A percentile compares a stretch with the other conserved stretches of the same genome.
These are phyloP conservation scores for Phytophthora pluvialis DNA, from an alignment of 352 stramenopile species.

Conservation along the genomic window DNA sequence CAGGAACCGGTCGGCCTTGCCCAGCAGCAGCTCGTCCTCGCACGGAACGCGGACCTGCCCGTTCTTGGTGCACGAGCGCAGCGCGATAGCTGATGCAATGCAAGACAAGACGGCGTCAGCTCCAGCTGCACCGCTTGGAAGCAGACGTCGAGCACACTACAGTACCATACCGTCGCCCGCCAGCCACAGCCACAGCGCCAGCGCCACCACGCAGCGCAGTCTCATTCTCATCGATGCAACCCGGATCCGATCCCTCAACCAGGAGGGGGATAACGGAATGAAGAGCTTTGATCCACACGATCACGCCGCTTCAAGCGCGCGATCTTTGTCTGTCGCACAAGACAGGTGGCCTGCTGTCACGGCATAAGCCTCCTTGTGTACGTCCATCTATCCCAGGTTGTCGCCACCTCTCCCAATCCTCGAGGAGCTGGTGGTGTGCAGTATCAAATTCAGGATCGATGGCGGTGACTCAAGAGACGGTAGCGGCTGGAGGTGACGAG, in stretches of 20 bases:
- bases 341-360: background rate
- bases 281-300: background rate
- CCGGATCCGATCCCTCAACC: background rate
- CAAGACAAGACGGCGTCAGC: constrained; percentile 1
- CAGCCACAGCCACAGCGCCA: constrained; percentile 7
- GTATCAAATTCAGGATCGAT: constrained; percentile 10
- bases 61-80: constrained; percentile 50
- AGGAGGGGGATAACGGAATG: background rate
- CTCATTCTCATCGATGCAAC: background rate
- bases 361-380: background rate
- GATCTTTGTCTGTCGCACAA: constrained; percentile 16
- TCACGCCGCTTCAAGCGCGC: constrained; percentile 15
- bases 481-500: constrained; percentile 8
- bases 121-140: background rate
- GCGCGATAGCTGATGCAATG: background rate
- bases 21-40: constrained; percentile 52
- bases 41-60: constrained; percentile 59
- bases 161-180: constrained; percentile 13
- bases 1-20: constrained; percentile 52
- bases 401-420: constrained; percentile 14
- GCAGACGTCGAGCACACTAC: background rate
- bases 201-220: background rate
- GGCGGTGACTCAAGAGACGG: constrained; percentile 19
- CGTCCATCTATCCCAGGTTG: background rate
- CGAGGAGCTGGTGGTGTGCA: background rate